Conservation (phyloP, 2,329 filamentous ascomycete species). For the Nemania sp. region DNA sequence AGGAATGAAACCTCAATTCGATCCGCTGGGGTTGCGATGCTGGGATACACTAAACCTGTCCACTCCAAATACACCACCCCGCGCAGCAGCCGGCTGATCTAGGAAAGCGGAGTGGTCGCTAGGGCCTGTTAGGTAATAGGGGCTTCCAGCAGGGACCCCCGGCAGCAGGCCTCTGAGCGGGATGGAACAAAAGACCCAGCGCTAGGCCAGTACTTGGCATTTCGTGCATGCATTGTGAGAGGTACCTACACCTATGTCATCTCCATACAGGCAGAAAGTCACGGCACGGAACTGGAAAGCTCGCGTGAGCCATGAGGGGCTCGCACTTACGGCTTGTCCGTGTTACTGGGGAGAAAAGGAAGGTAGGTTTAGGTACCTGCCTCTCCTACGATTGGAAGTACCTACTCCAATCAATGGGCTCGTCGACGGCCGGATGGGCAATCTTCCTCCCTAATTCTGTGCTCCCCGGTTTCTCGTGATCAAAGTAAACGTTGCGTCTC, state of each 20-base stretch:
- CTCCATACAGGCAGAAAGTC: no score
- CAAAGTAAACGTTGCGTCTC: slow-evolving; percentile 2
- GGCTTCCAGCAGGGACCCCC: neutral
- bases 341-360: neutral
- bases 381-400: no score
- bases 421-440: no score
- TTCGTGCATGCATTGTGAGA: no score
- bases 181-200: neutral
- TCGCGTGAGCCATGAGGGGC: neutral
- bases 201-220: no score
- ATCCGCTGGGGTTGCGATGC: slow-evolving; percentile 4
- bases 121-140: neutral
- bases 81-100: slow-evolving; percentile 22
- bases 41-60: slow-evolving; percentile 3
- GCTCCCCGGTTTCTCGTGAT: slow-evolving; percentile 5
- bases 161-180: no score
- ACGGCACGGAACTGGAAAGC: no score
- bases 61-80: slow-evolving; percentile 23
- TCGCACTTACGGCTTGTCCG: neutral
- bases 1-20: slow-evolving; percentile 11
- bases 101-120: slow-evolving; percentile 13
- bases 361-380: neutral
- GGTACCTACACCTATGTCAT: no score
- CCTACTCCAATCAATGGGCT: no score
- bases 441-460: neutral